Conservation (phyloP, 1,284 basidiomycete genomes). For the Gymnopus androsaceus region DNA sequence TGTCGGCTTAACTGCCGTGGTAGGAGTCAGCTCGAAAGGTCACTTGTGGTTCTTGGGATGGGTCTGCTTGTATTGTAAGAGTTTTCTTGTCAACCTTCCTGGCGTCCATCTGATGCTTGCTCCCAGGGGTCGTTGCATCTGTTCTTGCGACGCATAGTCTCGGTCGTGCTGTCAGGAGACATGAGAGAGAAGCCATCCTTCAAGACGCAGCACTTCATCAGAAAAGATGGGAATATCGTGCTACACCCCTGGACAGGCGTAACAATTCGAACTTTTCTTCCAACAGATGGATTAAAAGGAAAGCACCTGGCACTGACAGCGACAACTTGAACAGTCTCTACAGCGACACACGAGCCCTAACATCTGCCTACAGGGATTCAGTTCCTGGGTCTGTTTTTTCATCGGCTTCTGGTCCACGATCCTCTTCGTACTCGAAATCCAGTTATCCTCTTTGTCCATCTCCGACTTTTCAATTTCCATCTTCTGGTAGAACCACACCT, state of each 20-base stretch:
- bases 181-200: slow-evolving; percentile 60
- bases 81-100: slow-evolving; percentile 13
- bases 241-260: not conserved
- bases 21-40: slow-evolving; percentile 50
- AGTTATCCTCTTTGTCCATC: slow-evolving; percentile 4
- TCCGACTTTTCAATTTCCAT: slow-evolving; percentile 14
- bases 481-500: slow-evolving; percentile 10
- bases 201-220: slow-evolving; percentile 39
- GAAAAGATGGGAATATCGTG: slow-evolving; percentile 6
- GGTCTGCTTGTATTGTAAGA: slow-evolving; percentile 60
- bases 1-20: slow-evolving; percentile 49
- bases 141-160: slow-evolving; percentile 63
- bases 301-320: not conserved
- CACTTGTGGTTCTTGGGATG: slow-evolving; percentile 50
- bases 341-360: slow-evolving; percentile 7
- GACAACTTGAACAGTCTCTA: slow-evolving; percentile 4
- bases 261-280: slow-evolving; percentile 1
- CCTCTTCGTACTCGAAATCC: not conserved
- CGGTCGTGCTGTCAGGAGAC: slow-evolving; percentile 59
- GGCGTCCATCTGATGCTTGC: slow-evolving; percentile 12
- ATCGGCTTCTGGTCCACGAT: not conserved
- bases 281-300: not conserved
- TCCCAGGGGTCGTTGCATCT: slow-evolving; percentile 58
- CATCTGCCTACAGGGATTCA: not conserved
- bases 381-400: not conserved